Evolutionary conservation across 73 alveolate species (phyloP).

Genomic region (Paramecium pentaurelia): DNA sequence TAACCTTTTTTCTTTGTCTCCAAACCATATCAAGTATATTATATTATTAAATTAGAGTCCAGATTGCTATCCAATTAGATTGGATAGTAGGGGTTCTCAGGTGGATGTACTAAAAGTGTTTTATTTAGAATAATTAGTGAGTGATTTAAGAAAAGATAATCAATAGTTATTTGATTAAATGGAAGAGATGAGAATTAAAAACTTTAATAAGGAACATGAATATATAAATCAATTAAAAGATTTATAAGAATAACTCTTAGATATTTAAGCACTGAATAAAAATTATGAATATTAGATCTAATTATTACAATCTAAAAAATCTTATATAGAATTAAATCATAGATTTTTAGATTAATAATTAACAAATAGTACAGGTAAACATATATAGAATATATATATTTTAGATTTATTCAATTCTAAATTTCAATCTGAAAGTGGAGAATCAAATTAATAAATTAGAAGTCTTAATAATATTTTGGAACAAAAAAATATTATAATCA

Average conservation of each 20-base stretch:
- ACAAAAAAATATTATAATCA: neutral
- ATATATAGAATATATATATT: neutral
- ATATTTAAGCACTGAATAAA: neutral
- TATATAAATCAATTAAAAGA: neutral
- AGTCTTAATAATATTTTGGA: neutral
- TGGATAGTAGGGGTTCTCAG: neutral
- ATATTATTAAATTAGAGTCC: neutral
- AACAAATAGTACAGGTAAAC: neutral
- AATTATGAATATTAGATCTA: neutral
- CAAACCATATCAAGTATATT: neutral
- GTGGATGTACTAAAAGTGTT: neutral
- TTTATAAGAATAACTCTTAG: neutral
- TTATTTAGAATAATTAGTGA: neutral
- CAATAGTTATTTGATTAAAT: neutral
- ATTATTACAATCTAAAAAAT: neutral
- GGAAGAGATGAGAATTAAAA: neutral
- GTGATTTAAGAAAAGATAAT: neutral
- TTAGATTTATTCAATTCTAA: constrained; percentile 1
- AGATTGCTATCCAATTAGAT: neutral
- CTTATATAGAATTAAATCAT: neutral
- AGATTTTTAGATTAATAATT: neutral
- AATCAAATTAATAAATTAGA: neutral
- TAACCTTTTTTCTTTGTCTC: neutral
- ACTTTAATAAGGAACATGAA: neutral
- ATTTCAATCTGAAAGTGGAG: neutral